phyloP scores from a whole-genome alignment of 106 monocot species.

The Xerophyta viscosa region DNA sequence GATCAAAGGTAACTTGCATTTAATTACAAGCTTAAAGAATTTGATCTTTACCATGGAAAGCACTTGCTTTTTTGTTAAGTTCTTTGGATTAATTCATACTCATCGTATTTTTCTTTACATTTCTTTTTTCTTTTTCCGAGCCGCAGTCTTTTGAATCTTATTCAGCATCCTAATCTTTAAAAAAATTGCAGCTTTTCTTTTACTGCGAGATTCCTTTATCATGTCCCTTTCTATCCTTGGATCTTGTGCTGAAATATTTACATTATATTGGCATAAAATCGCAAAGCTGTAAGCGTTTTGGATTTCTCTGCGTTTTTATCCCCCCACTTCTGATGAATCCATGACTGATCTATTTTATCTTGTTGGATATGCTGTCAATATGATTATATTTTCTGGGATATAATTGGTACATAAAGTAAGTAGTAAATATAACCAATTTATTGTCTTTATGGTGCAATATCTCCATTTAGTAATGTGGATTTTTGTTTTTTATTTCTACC shows the following conservation, averaged over 20 bases:
- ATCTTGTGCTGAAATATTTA: not conserved
- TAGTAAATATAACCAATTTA: not conserved
- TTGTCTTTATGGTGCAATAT: not conserved
- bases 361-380: not conserved
- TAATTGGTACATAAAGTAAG: too few species aligned
- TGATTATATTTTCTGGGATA: too few species aligned
- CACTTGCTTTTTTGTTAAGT: not conserved
- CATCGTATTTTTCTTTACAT: not conserved
- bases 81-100: not conserved
- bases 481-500: not conserved
- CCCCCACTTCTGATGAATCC: not conserved
- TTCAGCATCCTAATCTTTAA: not conserved
- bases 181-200: slow-evolving; percentile 6
- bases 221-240: not conserved
- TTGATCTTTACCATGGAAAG: too few species aligned
- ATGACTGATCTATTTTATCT: not conserved
- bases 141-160: not conserved
- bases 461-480: not conserved
- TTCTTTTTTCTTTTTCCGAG: too few species aligned
- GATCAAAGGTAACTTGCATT: too few species aligned
- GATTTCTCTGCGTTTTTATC: too few species aligned
- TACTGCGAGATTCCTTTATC: not conserved
- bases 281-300: too few species aligned
- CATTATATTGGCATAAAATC: too few species aligned
- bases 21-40: too few species aligned